Base-by-base conservation (phyloP, 1,139 yeast species). In the Kazachstania sp. region DNA sequence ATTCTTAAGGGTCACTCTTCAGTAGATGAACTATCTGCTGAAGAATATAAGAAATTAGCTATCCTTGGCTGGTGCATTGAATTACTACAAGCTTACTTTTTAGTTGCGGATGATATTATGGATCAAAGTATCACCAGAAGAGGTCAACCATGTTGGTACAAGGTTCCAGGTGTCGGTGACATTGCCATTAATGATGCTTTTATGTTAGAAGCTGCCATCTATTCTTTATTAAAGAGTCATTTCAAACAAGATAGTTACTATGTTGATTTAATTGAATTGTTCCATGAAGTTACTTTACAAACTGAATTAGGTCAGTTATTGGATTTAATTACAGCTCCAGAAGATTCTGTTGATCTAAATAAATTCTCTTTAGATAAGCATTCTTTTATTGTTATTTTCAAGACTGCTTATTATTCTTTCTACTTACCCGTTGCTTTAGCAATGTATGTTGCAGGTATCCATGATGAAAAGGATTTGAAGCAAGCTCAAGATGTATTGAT, bases 71-170 rank as follows among this genome's bases (percentile, higher is more conserved):
- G 98, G 98, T 77, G 90, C 57, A 81, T 94, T 59, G 99, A 94
- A 71, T 75, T 92, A 58, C 75, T 92, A 59, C 99, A 94, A 71
- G 98, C 97, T 2, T 92, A 87, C 68, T 94, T 94, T 73, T 76
- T 94, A 59, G 97, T 94, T 46, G 95, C 97, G 35, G 99, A 94
- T 67, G 99, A 94, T 68, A 94, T 94, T 79, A 94, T 94, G 99
- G 99, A 94, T 69, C 81, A 81, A 57, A 86, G 97, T 36, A 85
- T 87, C 68, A 94, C 98, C 42, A 86, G 99, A 75, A 83, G 99
- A 67, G 97, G 97, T 48, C 97, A 92, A 69, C 92, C 96, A 58
- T 94, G 99, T 71, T 94, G 98, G 98, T 94, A 90, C 72, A 82
- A 73, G 63, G 77, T 72, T 46, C 83, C 81, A 52, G 81, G 80